Percentiles rank a stretch among this genome's conserved stretches.
These are phyloP conservation scores for Cyclaneusma minus DNA, from an alignment of 2,329 filamentous ascomycete species.

Conservation along the genomic window DNA sequence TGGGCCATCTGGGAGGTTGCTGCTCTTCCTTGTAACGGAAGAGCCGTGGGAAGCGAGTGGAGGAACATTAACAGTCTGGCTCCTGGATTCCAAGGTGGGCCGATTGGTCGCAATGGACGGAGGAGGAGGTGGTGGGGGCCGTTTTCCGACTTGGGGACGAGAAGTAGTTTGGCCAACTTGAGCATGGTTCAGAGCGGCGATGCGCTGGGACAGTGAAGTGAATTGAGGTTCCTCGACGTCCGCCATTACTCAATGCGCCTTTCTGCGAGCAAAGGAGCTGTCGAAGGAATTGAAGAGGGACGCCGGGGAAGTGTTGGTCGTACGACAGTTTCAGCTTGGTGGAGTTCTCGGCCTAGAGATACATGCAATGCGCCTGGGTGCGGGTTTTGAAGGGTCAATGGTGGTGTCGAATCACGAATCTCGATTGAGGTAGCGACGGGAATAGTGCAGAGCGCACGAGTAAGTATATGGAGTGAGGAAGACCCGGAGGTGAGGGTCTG, in stretches of 20 bases:
- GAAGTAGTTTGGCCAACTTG: constrained; percentile 25
- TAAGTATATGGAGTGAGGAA: too few species aligned
- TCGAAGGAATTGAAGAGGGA: too few species aligned
- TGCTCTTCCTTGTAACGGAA: constrained; percentile 10
- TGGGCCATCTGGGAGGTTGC: constrained; percentile 12
- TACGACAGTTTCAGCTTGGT: too few species aligned
- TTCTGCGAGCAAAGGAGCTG: background rate
- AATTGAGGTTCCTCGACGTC: constrained; percentile 47
- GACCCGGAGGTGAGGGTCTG: too few species aligned
- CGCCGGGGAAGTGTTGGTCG: too few species aligned
- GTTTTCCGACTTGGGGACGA: constrained; percentile 23
- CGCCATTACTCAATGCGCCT: too few species aligned
- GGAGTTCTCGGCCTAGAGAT: too few species aligned
- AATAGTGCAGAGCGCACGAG: too few species aligned
- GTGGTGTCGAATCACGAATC: too few species aligned
- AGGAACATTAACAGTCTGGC: constrained; percentile 21
- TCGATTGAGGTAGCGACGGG: too few species aligned
- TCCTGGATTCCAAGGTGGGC: constrained; percentile 21
- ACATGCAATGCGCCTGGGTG: too few species aligned
- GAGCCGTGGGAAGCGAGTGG: constrained; percentile 16
- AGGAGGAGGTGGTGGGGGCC: constrained; percentile 23
- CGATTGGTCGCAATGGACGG: constrained; percentile 16
- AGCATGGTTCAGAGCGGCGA: constrained; percentile 41
- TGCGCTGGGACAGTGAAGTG: constrained; percentile 43
- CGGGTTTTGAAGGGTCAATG: too few species aligned